Percentiles rank a stretch among this genome's conserved stretches.
These are phyloP conservation scores for Apostasia ramifera DNA, from an alignment of 106 monocot species.

Conservation along the genomic window DNA sequence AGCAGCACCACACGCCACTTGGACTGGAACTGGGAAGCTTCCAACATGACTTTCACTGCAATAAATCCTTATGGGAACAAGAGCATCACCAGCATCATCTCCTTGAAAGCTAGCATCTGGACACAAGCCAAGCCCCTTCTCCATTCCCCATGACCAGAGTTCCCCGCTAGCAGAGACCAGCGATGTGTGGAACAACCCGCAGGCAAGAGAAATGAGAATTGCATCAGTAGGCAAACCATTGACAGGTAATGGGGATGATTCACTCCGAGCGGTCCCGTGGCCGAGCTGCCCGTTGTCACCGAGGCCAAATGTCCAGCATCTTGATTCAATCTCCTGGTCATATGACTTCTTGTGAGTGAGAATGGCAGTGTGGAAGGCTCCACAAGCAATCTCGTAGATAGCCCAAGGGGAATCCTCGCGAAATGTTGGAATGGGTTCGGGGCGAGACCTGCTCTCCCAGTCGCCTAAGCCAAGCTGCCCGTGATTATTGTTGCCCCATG, in stretches of 20 bases:
- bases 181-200: conserved; percentile 73
- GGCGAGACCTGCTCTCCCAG: conserved; percentile 30
- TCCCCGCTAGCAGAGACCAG: conserved; percentile 60
- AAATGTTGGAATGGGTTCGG: conserved; percentile 39
- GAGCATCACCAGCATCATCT: conserved; percentile 56
- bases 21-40: conserved; percentile 32
- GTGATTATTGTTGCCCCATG: conserved; percentile 83
- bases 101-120: conserved; percentile 52
- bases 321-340: conserved; percentile 38
- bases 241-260: conserved; percentile 35
- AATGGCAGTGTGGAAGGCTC: conserved; percentile 70
- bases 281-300: conserved; percentile 88
- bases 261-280: conserved; percentile 41
- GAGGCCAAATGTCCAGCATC: conserved; percentile 81
- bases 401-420: conserved; percentile 49
- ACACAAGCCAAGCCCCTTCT: conserved; percentile 71
- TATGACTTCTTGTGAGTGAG: conserved; percentile 45
- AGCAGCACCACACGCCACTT: conserved; percentile 72
- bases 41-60: conserved; percentile 21
- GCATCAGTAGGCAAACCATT: conserved; percentile 32
- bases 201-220: conserved; percentile 61
- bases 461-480: conserved; percentile 79
- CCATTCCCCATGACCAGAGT: conserved; percentile 92
- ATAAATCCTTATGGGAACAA: conserved; percentile 28
- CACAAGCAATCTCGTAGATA: conserved; percentile 75